Base-by-base conservation (phyloP, 495 filamentous ascomycete genomes). In the Aspergillus sparsus region DNA sequence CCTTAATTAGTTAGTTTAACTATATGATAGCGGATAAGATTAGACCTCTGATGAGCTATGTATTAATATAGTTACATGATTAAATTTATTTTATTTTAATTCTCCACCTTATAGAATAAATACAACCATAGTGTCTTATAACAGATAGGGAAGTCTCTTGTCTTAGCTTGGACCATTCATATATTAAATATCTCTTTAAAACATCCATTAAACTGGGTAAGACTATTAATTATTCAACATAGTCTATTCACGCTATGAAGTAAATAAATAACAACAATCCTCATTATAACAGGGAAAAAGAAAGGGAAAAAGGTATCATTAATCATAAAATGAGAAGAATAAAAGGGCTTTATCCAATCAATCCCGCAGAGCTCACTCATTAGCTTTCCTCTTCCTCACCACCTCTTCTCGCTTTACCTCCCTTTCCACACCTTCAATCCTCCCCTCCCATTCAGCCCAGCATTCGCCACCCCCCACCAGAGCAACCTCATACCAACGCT, bases 401-500 rank as follows among this genome's bases (percentile, higher is more conserved):
- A 75, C 77, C 71, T 90, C 88, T 36, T 70, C 70, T 64, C 88
- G 77, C 70, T 82, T 76, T 3, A 93, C 81, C 16, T 78, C 76
- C 62, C 81, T 78, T 75, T 95, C 92, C 8, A 88, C 82, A 57
- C 78, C 80, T 69, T 83, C 82, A 32, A 94, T 63, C 61, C 89
- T 71, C 6, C 82, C 82, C 73, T 96, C 90, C 66, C 86, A 86
- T 41, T 90, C 88, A 10, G 87, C 87, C 80, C 91, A 89, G 56
- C 80, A 86, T 61, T 88, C 84, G 0, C 88, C 87, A 63, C 82
- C 83, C 12, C 83, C 81, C 41, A 96, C 70, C 53, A 93, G 76
- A 11, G 85, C 81, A 27, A 85, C 72, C 65, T 92, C 85, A 74
- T 95, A 93, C 91, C 92, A 97, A 15, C 82, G 72, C 71, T 91